Evolutionary conservation across 352 stramenopile species (phyloP).

Genomic region (Pythium grandisporangium): DNA sequence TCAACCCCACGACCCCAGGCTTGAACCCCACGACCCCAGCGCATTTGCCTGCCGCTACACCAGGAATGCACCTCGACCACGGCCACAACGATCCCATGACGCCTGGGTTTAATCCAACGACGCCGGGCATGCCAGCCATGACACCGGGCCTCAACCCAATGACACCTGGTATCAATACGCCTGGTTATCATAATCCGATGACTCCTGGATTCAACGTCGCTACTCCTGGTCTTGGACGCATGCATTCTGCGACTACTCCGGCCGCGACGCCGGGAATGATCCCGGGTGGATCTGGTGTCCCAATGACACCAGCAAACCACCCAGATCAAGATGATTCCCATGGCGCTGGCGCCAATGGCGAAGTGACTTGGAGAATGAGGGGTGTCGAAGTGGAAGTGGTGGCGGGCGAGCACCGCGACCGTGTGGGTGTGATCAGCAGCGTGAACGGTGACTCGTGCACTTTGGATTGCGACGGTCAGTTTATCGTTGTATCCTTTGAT

Average conservation of each 20-base stretch:
- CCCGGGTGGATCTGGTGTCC: slow-evolving; percentile 34
- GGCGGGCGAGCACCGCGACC: slow-evolving; percentile 51
- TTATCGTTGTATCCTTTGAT: slow-evolving; percentile 53
- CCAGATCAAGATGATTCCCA: slow-evolving; percentile 35
- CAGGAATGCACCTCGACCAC: slow-evolving; percentile 54
- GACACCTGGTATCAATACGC: slow-evolving; percentile 73
- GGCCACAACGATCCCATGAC: slow-evolving; percentile 83
- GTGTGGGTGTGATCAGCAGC: slow-evolving; percentile 65
- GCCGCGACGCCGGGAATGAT: slow-evolving; percentile 73
- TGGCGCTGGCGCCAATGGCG: slow-evolving; percentile 25
- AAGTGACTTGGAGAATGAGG: slow-evolving; percentile 86
- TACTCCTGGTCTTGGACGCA: slow-evolving; percentile 63
- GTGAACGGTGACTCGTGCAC: slow-evolving; percentile 63
- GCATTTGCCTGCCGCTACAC: slow-evolving; percentile 60
- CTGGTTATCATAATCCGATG: slow-evolving; percentile 83
- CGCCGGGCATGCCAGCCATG: slow-evolving; percentile 68
- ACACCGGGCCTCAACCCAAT: slow-evolving; percentile 74
- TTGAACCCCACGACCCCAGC: slow-evolving; percentile 68
- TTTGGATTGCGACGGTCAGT: slow-evolving; percentile 72
- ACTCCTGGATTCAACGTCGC: slow-evolving; percentile 73
- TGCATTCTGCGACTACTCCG: slow-evolving; percentile 55
- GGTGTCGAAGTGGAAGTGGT: slow-evolving; percentile 78
- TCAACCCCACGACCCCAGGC: slow-evolving; percentile 75
- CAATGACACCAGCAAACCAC: slow-evolving; percentile 72
- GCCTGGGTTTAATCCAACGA: slow-evolving; percentile 82